Evolutionary conservation across 2,329 filamentous ascomycete species (phyloP).

Genomic region (Xylaria sp.): DNA sequence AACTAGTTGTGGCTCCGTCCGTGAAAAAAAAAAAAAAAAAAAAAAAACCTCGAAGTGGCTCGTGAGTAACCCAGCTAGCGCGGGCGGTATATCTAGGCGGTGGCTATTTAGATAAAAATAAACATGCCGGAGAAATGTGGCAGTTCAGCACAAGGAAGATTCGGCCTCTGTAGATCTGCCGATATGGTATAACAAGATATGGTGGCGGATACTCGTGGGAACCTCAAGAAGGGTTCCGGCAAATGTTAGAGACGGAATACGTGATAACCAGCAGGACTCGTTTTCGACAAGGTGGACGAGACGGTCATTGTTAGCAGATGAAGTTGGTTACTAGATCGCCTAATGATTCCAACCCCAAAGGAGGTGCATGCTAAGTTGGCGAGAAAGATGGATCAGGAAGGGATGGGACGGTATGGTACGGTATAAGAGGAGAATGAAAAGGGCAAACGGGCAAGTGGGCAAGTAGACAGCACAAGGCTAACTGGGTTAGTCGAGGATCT

Average conservation of each 20-base stretch:
- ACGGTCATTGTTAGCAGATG: slow-evolving; percentile 47
- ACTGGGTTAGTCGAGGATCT: not conserved
- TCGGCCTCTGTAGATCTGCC: slow-evolving; percentile 15
- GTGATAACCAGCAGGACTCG: slow-evolving; percentile 45
- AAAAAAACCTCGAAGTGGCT: not conserved
- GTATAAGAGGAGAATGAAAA: not conserved
- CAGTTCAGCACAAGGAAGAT: slow-evolving; percentile 15
- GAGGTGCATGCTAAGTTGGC: slow-evolving; percentile 28
- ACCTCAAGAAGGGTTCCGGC: slow-evolving; percentile 50
- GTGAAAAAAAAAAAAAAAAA: not conserved
- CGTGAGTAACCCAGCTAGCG: not conserved
- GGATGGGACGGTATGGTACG: not conserved
- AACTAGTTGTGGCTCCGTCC: not conserved
- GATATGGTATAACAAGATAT: slow-evolving; percentile 11
- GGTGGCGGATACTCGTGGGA: slow-evolving; percentile 40
- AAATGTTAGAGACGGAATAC: slow-evolving; percentile 50
- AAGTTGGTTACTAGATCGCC: slow-evolving; percentile 28
- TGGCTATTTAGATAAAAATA: not conserved
- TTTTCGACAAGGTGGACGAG: slow-evolving; percentile 45
- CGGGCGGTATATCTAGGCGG: slow-evolving; percentile 10
- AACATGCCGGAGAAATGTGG: slow-evolving; percentile 9
- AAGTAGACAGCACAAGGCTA: not conserved
- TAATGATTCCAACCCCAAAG: slow-evolving; percentile 19
- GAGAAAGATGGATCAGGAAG: slow-evolving; percentile 8
- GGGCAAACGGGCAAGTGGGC: not conserved